Percentiles rank a stretch among this genome's conserved stretches.
Evolutionary conservation across 2,329 filamentous ascomycete species (phyloP).

Genomic region (Capronia americana): DNA sequence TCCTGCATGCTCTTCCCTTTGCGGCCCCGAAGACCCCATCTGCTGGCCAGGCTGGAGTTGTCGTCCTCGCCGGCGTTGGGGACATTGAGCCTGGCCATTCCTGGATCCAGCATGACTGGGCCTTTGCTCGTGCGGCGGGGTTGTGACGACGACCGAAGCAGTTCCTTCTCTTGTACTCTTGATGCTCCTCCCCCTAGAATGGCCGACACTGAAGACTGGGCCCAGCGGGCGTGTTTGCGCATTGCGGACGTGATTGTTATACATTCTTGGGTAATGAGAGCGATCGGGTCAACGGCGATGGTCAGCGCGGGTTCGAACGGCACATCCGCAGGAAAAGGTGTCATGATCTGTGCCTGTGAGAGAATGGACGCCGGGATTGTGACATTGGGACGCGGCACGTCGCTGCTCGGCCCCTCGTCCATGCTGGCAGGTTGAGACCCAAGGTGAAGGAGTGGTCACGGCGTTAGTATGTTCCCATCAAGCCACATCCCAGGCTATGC

Average conservation of each 20-base stretch:
- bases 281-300: constrained; percentile 87
- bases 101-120: constrained; percentile 27
- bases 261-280: constrained; percentile 96
- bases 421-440: not conserved
- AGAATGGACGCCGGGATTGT: constrained; percentile 11
- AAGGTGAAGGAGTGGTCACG: not conserved
- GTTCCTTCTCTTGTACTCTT: constrained; percentile 53
- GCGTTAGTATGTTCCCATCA: not conserved
- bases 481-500: not conserved
- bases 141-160: constrained; percentile 45
- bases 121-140: constrained; percentile 25
- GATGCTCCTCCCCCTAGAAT: constrained; percentile 77
- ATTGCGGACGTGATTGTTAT: constrained; percentile 98
- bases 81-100: constrained; percentile 31
- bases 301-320: constrained; percentile 20
- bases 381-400: constrained; percentile 18
- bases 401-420: constrained; percentile 9
- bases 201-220: constrained; percentile 92
- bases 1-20: constrained; percentile 97
- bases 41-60: constrained; percentile 67
- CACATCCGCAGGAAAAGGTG: constrained; percentile 19
- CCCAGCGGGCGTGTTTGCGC: constrained; percentile 95
- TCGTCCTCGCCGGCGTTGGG: constrained; percentile 45
- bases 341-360: constrained; percentile 11
- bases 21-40: constrained; percentile 93